These are phyloP conservation scores for Cryptococcus sp. DNA, from an alignment of 1,284 basidiomycete genomes.

Conservation along the genomic window DNA sequence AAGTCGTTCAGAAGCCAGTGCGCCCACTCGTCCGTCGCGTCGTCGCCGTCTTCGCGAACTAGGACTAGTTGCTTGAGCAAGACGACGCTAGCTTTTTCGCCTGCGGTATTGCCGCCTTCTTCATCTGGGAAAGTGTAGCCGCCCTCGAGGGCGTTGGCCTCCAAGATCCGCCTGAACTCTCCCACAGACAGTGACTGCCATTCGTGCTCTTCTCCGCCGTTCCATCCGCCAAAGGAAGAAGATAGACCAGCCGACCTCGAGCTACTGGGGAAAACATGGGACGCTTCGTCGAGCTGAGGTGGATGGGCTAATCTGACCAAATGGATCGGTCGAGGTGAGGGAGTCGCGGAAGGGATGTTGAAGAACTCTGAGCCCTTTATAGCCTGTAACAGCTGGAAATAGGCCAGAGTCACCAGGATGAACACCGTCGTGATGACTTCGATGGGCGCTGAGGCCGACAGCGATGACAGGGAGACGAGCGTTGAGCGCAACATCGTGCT, in stretches of 20 bases:
- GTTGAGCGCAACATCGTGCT: constrained; percentile 39
- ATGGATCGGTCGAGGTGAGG: constrained; percentile 41
- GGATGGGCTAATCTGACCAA: constrained; percentile 42
- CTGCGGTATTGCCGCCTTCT: constrained; percentile 42
- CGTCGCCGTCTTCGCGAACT: constrained; percentile 32
- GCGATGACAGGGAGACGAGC: constrained; percentile 47
- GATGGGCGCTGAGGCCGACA: constrained; percentile 58
- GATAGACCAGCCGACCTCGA: constrained; percentile 12
- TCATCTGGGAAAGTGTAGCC: constrained; percentile 39
- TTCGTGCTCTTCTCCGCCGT: constrained; percentile 23
- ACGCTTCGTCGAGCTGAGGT: constrained; percentile 21
- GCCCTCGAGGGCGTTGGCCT: constrained; percentile 44
- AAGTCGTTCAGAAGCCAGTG: constrained; percentile 44
- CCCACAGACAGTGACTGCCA: constrained; percentile 37
- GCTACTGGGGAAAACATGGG: constrained; percentile 22
- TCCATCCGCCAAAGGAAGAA: constrained; percentile 4
- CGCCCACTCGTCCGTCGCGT: constrained; percentile 38
- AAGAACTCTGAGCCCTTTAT: constrained; percentile 65
- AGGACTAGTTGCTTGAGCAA: constrained; percentile 51
- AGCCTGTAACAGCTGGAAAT: constrained; percentile 85
- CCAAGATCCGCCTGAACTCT: constrained; percentile 42
- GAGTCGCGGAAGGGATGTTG: constrained; percentile 34
- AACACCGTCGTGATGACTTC: constrained; percentile 87
- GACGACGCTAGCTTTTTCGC: constrained; percentile 43
- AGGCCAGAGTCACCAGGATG: constrained; percentile 82